phyloP scores from a whole-genome alignment of 164 flowering plant genomes.

The Sextonia rubra region DNA sequence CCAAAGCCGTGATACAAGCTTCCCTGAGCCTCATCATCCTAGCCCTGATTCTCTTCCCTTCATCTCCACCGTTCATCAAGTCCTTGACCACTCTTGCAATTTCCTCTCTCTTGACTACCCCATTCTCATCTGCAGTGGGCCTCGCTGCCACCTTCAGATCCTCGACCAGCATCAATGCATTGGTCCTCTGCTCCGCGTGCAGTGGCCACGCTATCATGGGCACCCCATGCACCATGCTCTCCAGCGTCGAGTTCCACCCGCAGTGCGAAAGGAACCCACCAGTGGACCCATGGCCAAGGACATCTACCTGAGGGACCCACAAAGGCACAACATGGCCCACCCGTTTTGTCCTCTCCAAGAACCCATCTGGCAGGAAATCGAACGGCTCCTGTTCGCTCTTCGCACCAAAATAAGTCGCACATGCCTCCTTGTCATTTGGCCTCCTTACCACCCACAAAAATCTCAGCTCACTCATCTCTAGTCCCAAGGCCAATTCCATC shows the following conservation, averaged over 20 bases:
- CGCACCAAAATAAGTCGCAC: conserved; percentile 13
- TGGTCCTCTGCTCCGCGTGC: conserved; percentile 66
- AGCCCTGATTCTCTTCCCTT: conserved; percentile 23
- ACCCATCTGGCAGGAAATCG: conserved; percentile 23
- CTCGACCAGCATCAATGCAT: conserved; percentile 38
- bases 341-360: conserved; percentile 12
- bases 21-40: conserved; percentile 28
- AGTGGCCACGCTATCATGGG: conserved; percentile 71
- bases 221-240: conserved; percentile 55
- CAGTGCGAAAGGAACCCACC: conserved; percentile 25
- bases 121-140: conserved; percentile 15
- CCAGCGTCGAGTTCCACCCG: conserved; percentile 70
- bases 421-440: conserved; percentile 18
- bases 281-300: conserved; percentile 11
- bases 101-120: conserved; percentile 33
- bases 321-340: conserved; percentile 18
- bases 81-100: conserved; percentile 37
- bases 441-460: conserved; percentile 35
- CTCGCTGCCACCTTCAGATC: conserved; percentile 47
- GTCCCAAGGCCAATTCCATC: conserved; percentile 28
- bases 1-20: conserved; percentile 11
- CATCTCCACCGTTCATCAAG: conserved; percentile 32
- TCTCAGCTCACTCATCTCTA: conserved; percentile 34
- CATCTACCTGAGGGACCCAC: conserved; percentile 18
- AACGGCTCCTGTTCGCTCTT: conserved; percentile 21